Percentiles rank a stretch among this genome's conserved stretches.
Conservation (phyloP, 192 early-diverging fungal genomes). For the Coemansia sp. region DNA sequence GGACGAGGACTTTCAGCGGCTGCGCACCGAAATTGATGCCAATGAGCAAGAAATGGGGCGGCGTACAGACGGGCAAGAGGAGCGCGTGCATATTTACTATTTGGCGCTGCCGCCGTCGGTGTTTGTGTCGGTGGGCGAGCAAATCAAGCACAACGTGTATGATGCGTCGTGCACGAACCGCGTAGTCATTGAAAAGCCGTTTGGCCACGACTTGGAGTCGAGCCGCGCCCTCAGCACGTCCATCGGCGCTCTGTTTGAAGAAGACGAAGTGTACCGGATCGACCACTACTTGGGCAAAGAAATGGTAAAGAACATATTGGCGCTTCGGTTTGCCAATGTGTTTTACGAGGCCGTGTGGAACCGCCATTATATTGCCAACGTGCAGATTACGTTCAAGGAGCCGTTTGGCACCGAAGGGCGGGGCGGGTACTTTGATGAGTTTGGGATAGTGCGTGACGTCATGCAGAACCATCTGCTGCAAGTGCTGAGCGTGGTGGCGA, state of each 20-base stretch:
- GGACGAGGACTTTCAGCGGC: constrained; percentile 64
- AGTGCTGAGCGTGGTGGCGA: constrained; percentile 90
- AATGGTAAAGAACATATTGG: constrained; percentile 98
- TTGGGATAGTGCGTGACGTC: constrained; percentile 97
- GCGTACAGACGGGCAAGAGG: constrained; percentile 67
- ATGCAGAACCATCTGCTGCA: constrained; percentile 93
- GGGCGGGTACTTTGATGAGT: constrained; percentile 99
- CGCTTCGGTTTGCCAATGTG: constrained; percentile 90
- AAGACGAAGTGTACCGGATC: constrained; percentile 97
- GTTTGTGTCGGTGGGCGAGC: constrained; percentile 80
- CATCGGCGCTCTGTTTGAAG: constrained; percentile 75
- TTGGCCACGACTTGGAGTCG: constrained; percentile 89
- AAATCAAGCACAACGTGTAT: constrained; percentile 73
- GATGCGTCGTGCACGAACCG: constrained; percentile 68
- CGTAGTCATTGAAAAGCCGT: constrained; percentile 96
- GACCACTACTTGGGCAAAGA: constrained; percentile 99
- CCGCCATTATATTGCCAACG: constrained; percentile 80
- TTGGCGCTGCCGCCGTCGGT: constrained; percentile 96
- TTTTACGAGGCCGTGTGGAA: constrained; percentile 95
- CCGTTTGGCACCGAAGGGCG: constrained; percentile 95
- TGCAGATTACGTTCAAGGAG: constrained; percentile 99
- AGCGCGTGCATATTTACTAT: constrained; percentile 83
- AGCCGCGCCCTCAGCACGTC: constrained; percentile 70
- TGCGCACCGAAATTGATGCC: constrained; percentile 62
- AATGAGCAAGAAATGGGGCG: constrained; percentile 36